phyloP scores from a whole-genome alignment of 768 basidiomycete species.

The Auricularia sp. region DNA sequence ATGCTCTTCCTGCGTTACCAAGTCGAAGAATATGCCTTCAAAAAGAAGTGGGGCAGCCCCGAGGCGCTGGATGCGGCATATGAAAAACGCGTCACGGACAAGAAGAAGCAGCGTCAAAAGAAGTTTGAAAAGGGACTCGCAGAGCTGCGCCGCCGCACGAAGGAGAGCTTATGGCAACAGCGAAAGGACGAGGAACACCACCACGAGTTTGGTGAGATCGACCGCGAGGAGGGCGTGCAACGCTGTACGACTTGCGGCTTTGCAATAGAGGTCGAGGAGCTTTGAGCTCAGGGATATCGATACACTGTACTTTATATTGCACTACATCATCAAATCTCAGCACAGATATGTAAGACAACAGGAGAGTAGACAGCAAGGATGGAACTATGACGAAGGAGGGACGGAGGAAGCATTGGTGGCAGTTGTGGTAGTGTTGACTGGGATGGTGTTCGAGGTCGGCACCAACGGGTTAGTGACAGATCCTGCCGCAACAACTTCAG shows the following conservation, averaged over 20 bases:
- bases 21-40: slow-evolving; percentile 94
- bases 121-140: slow-evolving; percentile 88
- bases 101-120: slow-evolving; percentile 82
- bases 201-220: slow-evolving; percentile 65
- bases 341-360: not conserved
- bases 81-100: slow-evolving; percentile 65
- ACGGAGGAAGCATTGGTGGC: not conserved
- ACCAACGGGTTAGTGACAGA: not conserved
- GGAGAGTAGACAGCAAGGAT: not conserved
- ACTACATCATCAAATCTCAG: not conserved
- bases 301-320: not conserved
- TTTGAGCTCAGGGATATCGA: slow-evolving; percentile 28
- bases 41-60: slow-evolving; percentile 86
- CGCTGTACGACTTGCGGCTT: slow-evolving; percentile 87
- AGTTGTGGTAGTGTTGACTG: not conserved
- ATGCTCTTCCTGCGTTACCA: slow-evolving; percentile 94
- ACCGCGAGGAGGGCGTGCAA: slow-evolving; percentile 47
- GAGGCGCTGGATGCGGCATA: slow-evolving; percentile 87
- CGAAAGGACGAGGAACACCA: slow-evolving; percentile 81
- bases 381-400: not conserved
- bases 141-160: slow-evolving; percentile 75
- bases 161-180: slow-evolving; percentile 84
- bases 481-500: not conserved
- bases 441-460: not conserved
- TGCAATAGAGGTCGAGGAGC: slow-evolving; percentile 77